Evolutionary conservation across 345 rosid species (phyloP).

Genomic region (Linum usitatissimum): DNA sequence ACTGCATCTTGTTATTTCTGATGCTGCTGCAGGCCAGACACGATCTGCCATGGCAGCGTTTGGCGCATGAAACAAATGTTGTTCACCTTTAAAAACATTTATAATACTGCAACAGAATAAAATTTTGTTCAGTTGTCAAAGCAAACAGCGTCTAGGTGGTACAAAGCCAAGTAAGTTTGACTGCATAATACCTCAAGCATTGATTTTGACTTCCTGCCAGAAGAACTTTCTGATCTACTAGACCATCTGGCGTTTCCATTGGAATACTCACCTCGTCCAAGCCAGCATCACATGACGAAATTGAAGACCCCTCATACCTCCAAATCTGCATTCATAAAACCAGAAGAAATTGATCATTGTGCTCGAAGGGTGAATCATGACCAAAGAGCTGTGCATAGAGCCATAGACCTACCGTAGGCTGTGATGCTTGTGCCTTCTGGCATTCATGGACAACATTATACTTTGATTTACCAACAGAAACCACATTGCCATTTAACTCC

Average conservation of each 20-base stretch:
- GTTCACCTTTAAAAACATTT: conserved; percentile 44
- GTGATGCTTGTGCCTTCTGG: conserved; percentile 48
- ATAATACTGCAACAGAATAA: conserved; percentile 46
- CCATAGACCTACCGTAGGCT: conserved; percentile 40
- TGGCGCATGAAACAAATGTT: conserved; percentile 24
- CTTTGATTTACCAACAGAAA: conserved; percentile 27
- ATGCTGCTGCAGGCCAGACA: conserved; percentile 36
- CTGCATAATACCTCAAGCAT: conserved; percentile 41
- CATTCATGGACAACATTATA: conserved; percentile 55
- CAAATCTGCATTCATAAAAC: conserved; percentile 35
- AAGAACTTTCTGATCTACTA: conserved; percentile 29
- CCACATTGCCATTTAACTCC: conserved; percentile 49
- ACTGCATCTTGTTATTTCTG: conserved; percentile 16
- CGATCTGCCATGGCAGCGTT: conserved; percentile 30
- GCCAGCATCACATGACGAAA: conserved; percentile 32
- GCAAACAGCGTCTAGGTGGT: too few relatives aligned
- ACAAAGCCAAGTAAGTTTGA: neutral
- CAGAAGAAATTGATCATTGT: neutral
- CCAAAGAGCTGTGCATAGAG: neutral
- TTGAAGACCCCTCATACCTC: conserved; percentile 37
- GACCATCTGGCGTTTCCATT: conserved; percentile 44
- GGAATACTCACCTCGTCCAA: conserved; percentile 33
- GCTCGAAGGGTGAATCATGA: neutral
- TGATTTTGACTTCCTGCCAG: conserved; percentile 47
- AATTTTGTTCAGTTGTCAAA: too few relatives aligned